phyloP scores from a whole-genome alignment of 352 stramenopile species.

The Phytophthora idaei region DNA sequence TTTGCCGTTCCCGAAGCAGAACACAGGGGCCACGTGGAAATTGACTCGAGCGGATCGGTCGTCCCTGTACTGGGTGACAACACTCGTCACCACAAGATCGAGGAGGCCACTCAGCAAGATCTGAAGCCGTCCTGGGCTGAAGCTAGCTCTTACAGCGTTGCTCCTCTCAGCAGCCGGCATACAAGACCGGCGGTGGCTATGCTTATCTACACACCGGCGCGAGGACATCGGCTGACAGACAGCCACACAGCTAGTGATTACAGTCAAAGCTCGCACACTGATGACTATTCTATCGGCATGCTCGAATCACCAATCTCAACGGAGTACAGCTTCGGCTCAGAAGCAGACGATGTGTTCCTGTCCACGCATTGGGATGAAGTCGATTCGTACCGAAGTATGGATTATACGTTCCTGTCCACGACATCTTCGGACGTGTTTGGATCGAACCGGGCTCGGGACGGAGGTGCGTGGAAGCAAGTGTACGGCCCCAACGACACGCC shows the following conservation, averaged over 20 bases:
- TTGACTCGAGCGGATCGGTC: slow-evolving; percentile 29
- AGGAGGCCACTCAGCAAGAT: slow-evolving; percentile 14
- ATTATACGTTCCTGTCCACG: slow-evolving; percentile 35
- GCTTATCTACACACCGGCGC: slow-evolving; percentile 30
- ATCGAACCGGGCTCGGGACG: slow-evolving; percentile 22
- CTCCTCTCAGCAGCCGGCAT: slow-evolving; percentile 29
- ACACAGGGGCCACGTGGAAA: slow-evolving; percentile 12
- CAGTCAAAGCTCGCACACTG: slow-evolving; percentile 30
- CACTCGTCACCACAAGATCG: slow-evolving; percentile 13
- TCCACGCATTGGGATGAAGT: slow-evolving; percentile 27
- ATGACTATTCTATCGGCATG: slow-evolving; percentile 41
- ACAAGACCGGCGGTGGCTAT: slow-evolving; percentile 22
- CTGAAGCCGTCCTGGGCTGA: slow-evolving; percentile 29
- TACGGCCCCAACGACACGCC: slow-evolving; percentile 18
- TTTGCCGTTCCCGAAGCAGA: slow-evolving; percentile 21
- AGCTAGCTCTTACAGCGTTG: slow-evolving; percentile 26
- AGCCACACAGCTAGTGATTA: slow-evolving; percentile 27
- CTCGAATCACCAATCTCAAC: slow-evolving; percentile 39
- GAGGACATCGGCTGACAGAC: slow-evolving; percentile 13
- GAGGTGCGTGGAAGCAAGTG: slow-evolving; percentile 32
- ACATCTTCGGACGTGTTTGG: slow-evolving; percentile 37
- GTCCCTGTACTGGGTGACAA: slow-evolving; percentile 32
- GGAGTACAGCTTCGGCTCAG: slow-evolving; percentile 37
- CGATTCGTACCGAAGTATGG: slow-evolving; percentile 38
- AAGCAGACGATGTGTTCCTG: slow-evolving; percentile 27